A percentile compares a stretch with the other conserved stretches of the same genome.
Conservation (phyloP, 2,329 filamentous ascomycete genomes). For the Bipolaris sorokiniana region DNA sequence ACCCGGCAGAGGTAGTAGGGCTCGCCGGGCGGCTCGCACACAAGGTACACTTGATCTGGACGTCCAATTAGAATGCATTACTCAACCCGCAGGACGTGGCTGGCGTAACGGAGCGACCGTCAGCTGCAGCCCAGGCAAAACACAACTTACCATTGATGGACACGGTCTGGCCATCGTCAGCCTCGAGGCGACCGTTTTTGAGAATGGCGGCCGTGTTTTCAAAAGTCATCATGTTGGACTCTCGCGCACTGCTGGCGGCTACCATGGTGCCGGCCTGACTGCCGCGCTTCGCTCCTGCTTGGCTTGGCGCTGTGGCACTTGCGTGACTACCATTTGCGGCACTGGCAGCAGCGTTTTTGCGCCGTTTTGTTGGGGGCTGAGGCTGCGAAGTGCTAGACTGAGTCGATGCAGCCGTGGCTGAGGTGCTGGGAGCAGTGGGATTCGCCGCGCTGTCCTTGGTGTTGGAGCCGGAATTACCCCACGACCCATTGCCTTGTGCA, state of each 20-base stretch:
- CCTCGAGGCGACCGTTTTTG: constrained; percentile 77
- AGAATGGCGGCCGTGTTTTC: constrained; percentile 71
- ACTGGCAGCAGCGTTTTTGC: constrained; percentile 70
- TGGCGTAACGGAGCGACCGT: constrained; percentile 37
- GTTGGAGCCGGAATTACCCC: constrained; percentile 45
- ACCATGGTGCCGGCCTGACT: constrained; percentile 41
- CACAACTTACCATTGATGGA: constrained; percentile 75
- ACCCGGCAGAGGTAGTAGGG: constrained; percentile 97
- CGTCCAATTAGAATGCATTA: constrained; percentile 46
- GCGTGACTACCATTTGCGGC: constrained; percentile 46
- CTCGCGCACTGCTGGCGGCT: constrained; percentile 55
- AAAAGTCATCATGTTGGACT: constrained; percentile 90
- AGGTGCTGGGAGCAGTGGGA: constrained; percentile 61
- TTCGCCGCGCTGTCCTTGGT: constrained; percentile 44
- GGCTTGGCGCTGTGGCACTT: constrained; percentile 49
- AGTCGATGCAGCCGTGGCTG: constrained; percentile 59
- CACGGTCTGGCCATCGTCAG: constrained; percentile 88
- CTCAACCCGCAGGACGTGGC: constrained; percentile 35
- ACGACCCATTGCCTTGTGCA: constrained; percentile 50
- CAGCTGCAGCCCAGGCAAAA: constrained; percentile 30
- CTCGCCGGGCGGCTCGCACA: constrained; percentile 96
- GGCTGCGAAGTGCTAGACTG: constrained; percentile 43
- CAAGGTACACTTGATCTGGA: constrained; percentile 86
- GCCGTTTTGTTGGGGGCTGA: constrained; percentile 68
- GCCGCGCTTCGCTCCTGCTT: constrained; percentile 44